Evolutionary conservation across 2,329 filamentous ascomycete genomes (phyloP).

Genomic region (Sporothrix variecibatus): DNA sequence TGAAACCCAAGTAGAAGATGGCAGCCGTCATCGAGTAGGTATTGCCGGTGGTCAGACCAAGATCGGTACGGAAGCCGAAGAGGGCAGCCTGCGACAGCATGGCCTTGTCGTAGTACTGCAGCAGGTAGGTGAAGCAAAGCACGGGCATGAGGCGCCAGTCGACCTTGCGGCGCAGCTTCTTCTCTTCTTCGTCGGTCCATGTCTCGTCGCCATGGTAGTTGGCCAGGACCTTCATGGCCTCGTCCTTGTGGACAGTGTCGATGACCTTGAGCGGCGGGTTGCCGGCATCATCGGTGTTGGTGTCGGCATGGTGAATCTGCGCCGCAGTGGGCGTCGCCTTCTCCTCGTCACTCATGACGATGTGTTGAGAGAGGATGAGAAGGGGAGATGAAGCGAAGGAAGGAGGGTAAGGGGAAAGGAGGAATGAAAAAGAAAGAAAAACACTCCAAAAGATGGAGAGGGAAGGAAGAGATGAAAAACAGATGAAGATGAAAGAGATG

Average conservation of each 20-base stretch:
- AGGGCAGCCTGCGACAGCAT: constrained; percentile 40
- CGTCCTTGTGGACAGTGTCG: constrained; percentile 24
- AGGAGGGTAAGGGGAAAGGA: background rate
- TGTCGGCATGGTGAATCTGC: background rate
- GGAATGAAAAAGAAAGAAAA: background rate
- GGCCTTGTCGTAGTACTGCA: constrained; percentile 30
- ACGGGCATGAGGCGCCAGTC: constrained; percentile 49
- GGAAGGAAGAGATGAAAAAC: background rate
- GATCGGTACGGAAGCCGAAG: constrained; percentile 46
- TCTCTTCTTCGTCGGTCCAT: constrained; percentile 22
- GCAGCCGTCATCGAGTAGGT: constrained; percentile 48
- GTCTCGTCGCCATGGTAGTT: constrained; percentile 19
- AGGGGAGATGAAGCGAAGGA: background rate
- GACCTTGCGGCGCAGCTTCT: constrained; percentile 37
- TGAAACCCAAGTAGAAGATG: constrained; percentile 54
- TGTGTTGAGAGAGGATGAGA: background rate
- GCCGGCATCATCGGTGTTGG: constrained; percentile 2
- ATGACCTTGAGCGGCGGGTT: background rate
- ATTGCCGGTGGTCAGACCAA: constrained; percentile 43
- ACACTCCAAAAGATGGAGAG: background rate
- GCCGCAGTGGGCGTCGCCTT: background rate
- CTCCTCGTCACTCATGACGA: constrained; percentile 8
- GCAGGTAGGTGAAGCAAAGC: constrained; percentile 34
- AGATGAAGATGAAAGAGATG: background rate
- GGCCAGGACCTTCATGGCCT: constrained; percentile 23